Percentiles rank a stretch among this genome's conserved stretches.
Evolutionary conservation across 1,284 basidiomycete genomes (phyloP).

Genomic region (Amylostereum areolatum): DNA sequence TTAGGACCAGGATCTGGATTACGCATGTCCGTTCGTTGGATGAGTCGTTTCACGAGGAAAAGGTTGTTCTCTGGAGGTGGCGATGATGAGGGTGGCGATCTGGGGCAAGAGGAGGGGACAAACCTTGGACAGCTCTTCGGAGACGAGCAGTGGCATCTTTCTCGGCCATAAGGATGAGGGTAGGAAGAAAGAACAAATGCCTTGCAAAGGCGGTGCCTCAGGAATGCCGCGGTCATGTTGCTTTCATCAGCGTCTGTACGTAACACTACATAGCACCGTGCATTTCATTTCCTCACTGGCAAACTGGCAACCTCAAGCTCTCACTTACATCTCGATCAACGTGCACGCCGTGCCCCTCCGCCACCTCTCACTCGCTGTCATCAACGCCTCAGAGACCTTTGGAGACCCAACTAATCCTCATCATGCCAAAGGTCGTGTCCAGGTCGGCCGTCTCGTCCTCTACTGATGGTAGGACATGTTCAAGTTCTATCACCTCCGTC

Average conservation of each 20-base stretch:
- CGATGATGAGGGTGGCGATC: conserved; percentile 4
- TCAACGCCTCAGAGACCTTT: too few relatives aligned
- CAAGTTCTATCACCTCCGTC: conserved; percentile 6
- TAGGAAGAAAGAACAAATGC: conserved; percentile 11
- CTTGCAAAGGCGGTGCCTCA: conserved; percentile 6
- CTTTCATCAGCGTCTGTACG: too few relatives aligned
- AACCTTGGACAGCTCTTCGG: conserved; percentile 75
- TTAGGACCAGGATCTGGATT: conserved; percentile 75
- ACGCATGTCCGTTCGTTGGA: conserved; percentile 78
- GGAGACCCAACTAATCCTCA: background rate
- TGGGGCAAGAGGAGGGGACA: conserved; percentile 10
- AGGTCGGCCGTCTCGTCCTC: conserved; percentile 77
- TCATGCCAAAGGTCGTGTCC: conserved; percentile 78
- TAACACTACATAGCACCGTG: too few relatives aligned
- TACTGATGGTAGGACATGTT: conserved; percentile 54
- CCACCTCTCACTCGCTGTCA: too few relatives aligned
- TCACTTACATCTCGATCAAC: too few relatives aligned
- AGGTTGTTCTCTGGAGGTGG: conserved; percentile 77
- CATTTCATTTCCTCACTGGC: too few relatives aligned
- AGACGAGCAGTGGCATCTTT: conserved; percentile 72
- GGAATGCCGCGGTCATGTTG: too few relatives aligned
- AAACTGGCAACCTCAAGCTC: too few relatives aligned
- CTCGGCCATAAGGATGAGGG: conserved; percentile 55
- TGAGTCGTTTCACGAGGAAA: conserved; percentile 78
- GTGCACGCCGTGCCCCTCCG: too few relatives aligned